phyloP scores from a whole-genome alignment of 257 asterid genomes.

The Fraxinus excelsior region DNA sequence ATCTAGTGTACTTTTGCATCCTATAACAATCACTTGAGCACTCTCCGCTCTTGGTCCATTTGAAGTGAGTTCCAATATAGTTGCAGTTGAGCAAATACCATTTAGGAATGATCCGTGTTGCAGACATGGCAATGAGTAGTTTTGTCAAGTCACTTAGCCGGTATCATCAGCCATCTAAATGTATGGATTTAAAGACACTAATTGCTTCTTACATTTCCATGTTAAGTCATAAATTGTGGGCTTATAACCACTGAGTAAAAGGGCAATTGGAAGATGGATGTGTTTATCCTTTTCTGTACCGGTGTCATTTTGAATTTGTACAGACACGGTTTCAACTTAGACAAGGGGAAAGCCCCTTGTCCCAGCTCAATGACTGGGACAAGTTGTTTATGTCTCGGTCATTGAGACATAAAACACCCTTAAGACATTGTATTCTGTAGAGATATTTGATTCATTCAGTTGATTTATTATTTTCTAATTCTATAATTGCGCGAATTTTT shows the following conservation, averaged over 20 bases:
- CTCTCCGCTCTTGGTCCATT: neutral
- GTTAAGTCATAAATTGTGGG: neutral
- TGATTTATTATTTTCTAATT: neutral
- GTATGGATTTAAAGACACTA: neutral
- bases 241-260: neutral
- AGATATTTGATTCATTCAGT: neutral
- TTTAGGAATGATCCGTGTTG: neutral
- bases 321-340: neutral
- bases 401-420: too few species aligned
- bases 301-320: neutral
- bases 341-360: too few species aligned
- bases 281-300: neutral
- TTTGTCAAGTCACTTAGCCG: neutral
- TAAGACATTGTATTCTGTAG: too few species aligned
- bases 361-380: too few species aligned
- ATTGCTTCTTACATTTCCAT: neutral
- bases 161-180: neutral
- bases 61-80: neutral
- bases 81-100: neutral
- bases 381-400: too few species aligned
- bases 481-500: neutral
- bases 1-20: neutral
- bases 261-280: neutral
- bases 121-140: neutral
- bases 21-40: neutral